phyloP scores from a whole-genome alignment of 805 yeast genomes.

The Myxozyma kluyveri region DNA sequence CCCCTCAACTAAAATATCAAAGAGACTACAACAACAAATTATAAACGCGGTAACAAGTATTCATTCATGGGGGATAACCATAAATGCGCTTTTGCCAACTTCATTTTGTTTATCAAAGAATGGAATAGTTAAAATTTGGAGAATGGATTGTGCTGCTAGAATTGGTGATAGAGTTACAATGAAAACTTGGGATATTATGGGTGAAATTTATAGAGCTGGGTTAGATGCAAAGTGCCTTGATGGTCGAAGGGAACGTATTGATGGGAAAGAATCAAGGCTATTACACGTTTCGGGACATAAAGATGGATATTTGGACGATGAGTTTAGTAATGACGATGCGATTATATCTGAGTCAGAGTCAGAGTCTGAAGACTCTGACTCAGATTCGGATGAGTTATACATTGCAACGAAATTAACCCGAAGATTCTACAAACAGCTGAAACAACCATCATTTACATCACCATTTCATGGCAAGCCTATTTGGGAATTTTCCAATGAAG shows the following conservation, averaged over 20 bases:
- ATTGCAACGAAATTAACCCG: no score
- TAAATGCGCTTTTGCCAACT: background rate
- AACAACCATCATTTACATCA: no score
- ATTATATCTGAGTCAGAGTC: background rate
- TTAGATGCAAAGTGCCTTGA: background rate
- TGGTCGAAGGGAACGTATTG: background rate
- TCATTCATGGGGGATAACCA: background rate
- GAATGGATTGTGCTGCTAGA: background rate
- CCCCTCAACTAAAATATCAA: background rate
- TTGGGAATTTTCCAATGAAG: background rate
- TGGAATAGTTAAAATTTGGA: background rate
- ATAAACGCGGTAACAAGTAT: background rate
- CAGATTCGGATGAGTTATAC: background rate
- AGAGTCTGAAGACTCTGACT: background rate
- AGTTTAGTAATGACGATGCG: background rate
- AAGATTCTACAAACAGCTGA: no score
- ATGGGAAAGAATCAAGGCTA: no score
- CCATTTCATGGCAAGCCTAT: background rate
- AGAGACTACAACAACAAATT: background rate
- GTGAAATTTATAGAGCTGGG: background rate
- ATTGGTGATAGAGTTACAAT: background rate
- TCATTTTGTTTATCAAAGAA: background rate
- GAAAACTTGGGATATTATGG: background rate
- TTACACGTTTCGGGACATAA: no score
- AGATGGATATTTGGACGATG: background rate